Percentiles rank a stretch among this genome's conserved stretches.
Evolutionary conservation across 2,329 filamentous ascomycete species (phyloP).

Genomic region (Alternaria alternata): DNA sequence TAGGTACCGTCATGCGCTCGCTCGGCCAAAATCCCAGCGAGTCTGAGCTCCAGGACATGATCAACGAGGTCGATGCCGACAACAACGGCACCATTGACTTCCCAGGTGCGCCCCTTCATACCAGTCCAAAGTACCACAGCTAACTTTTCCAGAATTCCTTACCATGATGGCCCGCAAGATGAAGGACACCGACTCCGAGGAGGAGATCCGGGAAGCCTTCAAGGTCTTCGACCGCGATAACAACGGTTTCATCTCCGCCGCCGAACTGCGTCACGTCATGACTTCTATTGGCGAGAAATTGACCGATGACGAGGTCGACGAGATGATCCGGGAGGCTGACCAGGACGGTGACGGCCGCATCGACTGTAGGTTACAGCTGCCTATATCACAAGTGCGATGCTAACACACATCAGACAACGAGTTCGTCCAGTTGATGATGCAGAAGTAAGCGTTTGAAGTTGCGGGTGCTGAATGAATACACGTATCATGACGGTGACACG

Average conservation of each 20-base stretch:
- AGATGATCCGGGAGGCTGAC: conserved; percentile 72
- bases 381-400: neutral
- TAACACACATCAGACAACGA: conserved; percentile 58
- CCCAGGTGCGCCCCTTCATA: conserved; percentile 56
- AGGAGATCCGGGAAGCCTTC: conserved; percentile 72
- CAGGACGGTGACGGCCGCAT: conserved; percentile 71
- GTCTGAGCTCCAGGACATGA: conserved; percentile 70
- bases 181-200: conserved; percentile 68
- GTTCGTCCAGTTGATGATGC: conserved; percentile 65
- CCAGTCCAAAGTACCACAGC: neutral
- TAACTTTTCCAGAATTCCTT: conserved; percentile 63
- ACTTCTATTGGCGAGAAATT: conserved; percentile 70
- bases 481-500: conserved; percentile 40
- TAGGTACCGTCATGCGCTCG: conserved; percentile 70
- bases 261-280: conserved; percentile 70
- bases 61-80: conserved; percentile 72
- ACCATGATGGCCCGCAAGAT: conserved; percentile 72
- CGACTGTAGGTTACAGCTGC: conserved; percentile 60
- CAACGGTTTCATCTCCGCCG: conserved; percentile 70
- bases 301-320: conserved; percentile 68
- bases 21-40: conserved; percentile 70
- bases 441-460: conserved; percentile 54
- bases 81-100: conserved; percentile 72
- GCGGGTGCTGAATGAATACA: conserved; percentile 40
- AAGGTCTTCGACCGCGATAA: conserved; percentile 72